Evolutionary conservation across 2,329 filamentous ascomycete genomes (phyloP).

Genomic region (Knufia petricola): DNA sequence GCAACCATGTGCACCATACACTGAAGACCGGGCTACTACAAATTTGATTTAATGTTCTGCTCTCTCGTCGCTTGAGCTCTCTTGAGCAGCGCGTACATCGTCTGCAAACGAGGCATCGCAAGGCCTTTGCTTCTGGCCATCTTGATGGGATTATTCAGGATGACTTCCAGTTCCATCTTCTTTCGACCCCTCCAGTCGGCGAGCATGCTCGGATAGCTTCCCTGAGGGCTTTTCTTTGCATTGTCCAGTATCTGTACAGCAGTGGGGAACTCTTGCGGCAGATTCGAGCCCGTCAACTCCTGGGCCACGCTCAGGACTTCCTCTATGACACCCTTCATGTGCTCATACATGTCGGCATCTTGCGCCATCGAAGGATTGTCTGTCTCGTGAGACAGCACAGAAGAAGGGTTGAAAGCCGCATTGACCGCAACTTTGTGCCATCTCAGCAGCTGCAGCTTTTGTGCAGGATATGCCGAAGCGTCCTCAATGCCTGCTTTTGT

Average conservation of each 20-base stretch:
- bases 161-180: conserved; percentile 62
- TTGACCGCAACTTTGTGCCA: conserved; percentile 75
- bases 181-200: conserved; percentile 59
- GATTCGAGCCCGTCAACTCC: conserved; percentile 50
- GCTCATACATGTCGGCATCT: conserved; percentile 52
- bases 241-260: conserved; percentile 55
- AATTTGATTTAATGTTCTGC: neutral
- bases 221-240: conserved; percentile 49
- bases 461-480: conserved; percentile 53
- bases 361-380: conserved; percentile 57
- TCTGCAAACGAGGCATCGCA: conserved; percentile 58
- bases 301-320: conserved; percentile 59
- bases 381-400: conserved; percentile 55
- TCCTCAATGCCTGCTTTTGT: conserved; percentile 51
- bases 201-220: conserved; percentile 50
- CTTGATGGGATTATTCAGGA: conserved; percentile 59
- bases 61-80: conserved; percentile 51
- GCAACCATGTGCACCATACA: neutral
- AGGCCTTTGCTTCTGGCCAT: conserved; percentile 54
- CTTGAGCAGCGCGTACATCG: conserved; percentile 54
- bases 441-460: conserved; percentile 58
- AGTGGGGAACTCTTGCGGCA: conserved; percentile 51
- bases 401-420: conserved; percentile 63
- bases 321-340: conserved; percentile 57
- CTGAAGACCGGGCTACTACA: neutral